Percentiles rank a stretch among this genome's conserved stretches.
These are phyloP conservation scores for Pseudonitzschia multiseries DNA, from an alignment of 108 stramenopile species.

Conservation along the genomic window DNA sequence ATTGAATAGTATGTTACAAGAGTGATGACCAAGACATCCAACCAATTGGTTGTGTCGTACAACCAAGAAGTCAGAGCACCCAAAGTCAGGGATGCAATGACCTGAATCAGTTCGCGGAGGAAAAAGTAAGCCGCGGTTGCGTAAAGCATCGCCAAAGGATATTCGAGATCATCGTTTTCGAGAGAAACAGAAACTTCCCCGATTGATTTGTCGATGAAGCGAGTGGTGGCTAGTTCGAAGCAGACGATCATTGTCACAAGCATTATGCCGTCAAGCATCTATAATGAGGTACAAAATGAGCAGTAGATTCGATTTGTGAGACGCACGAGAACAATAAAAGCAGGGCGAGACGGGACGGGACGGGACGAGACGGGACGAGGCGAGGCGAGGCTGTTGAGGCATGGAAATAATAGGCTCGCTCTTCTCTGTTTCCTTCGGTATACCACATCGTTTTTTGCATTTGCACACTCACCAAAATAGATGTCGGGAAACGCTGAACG, in stretches of 20 bases:
- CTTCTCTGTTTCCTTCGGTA: no score
- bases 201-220: conserved; percentile 50
- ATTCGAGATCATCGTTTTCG: conserved; percentile 22
- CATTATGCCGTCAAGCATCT: conserved; percentile 70
- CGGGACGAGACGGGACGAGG: no score
- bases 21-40: conserved; percentile 71
- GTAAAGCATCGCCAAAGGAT: conserved; percentile 31
- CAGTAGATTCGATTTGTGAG: not conserved
- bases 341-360: no score
- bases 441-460: no score
- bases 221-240: conserved; percentile 67
- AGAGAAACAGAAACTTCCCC: conserved; percentile 17
- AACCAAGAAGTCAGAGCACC: conserved; percentile 59
- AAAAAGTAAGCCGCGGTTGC: conserved; percentile 72
- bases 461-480: conserved; percentile 39
- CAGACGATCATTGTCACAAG: conserved; percentile 62
- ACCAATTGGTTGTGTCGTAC: conserved; percentile 76
- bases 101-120: conserved; percentile 61
- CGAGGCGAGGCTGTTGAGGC: no score
- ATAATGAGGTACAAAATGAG: not conserved
- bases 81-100: conserved; percentile 55
- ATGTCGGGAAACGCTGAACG: conserved; percentile 76
- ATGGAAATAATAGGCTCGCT: no score
- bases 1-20: conserved; percentile 67
- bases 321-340: not conserved